Base-by-base conservation (phyloP, 495 filamentous ascomycete genomes). In the Rostrohypoxylon terebratum region DNA sequence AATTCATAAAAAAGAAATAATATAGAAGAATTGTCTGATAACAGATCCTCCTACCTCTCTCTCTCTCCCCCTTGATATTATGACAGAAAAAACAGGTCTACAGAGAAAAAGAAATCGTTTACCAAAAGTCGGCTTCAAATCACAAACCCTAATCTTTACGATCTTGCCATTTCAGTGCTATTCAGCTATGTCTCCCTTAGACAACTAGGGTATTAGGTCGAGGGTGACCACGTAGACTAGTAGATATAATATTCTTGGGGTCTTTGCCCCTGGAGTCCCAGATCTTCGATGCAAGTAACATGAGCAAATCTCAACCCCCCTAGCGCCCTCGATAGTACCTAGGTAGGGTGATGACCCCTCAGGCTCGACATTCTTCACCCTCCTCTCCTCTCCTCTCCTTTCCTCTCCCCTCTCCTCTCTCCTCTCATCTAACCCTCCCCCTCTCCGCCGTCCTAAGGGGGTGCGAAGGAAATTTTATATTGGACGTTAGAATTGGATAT, bases 401-500 rank as follows among this genome's bases (percentile, higher is more conserved):
- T 45, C 44, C 34, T n/a, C 31, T 69, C 44, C 34, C 20, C 40
- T 69, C 61, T 60, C 54, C 28, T 23, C 14, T 53, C 23, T 36
- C 42, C 23, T 28, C 18, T 51, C 36, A n/a, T n/a, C n/a, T n/a
- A n/a, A n/a, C n/a, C n/a, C n/a, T n/a, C n/a, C n/a, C 45, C 42
- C 23, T 28, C 18, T 51, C 36, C 51, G 9, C 20, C n/a, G 55
- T 48, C 34, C 38, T 38, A 51, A 34, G 63, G 36, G 38, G 21
- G 11, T 34, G 9, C n/a, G 36, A 64, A 53, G 50, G 33, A 50
- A 71, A 55, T 44, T 50, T 54, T 64, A 68, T 72, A 57, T 59
- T 65, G 59, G 62, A 72, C 68, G 51, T 59, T 65, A 54, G 62
- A 72, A 68, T 45, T 45, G 42, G 42, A 45, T 75, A 75, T 75